Conservation (phyloP, 441 rosid genomes). For the Populus hybrid region DNA sequence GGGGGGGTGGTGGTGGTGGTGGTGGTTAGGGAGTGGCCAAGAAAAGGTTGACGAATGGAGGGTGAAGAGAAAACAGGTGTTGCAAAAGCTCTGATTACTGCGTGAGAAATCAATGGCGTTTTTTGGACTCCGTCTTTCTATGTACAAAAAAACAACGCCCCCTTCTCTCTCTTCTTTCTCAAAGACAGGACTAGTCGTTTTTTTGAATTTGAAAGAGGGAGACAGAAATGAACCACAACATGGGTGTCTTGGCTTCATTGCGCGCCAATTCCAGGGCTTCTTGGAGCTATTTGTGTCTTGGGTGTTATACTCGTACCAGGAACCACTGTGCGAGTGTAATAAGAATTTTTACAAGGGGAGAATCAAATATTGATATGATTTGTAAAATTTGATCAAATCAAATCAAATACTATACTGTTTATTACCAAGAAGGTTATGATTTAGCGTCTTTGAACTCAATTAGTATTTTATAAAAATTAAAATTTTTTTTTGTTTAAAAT, state of each 20-base stretch:
- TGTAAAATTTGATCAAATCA: too few species aligned
- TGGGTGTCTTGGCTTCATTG: conserved; percentile 9
- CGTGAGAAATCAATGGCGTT: conserved; percentile 68
- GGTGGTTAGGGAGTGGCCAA: conserved; percentile 32
- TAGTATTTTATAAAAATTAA: too few species aligned
- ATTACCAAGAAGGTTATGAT: too few species aligned
- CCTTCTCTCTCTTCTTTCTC: neutral
- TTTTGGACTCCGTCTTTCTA: conserved; percentile 30
- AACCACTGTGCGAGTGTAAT: too few species aligned
- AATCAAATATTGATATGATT: neutral
- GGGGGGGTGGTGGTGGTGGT: neutral
- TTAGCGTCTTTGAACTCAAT: too few species aligned
- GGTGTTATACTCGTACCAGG: neutral
- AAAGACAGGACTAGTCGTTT: neutral
- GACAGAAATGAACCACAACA: neutral
- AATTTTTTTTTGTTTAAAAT: too few species aligned
- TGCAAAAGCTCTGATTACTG: conserved; percentile 65
- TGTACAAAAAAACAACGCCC: conserved; percentile 5
- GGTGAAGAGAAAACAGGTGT: conserved; percentile 60
- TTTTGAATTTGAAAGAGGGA: conserved; percentile 5
- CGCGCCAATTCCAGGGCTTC: neutral
- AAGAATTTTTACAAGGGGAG: neutral
- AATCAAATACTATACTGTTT: too few species aligned
- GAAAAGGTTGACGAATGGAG: conserved; percentile 53
- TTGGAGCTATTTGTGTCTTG: neutral